Evolutionary conservation across 257 asterid species (phyloP).

Genomic region (Salvia splendens): DNA sequence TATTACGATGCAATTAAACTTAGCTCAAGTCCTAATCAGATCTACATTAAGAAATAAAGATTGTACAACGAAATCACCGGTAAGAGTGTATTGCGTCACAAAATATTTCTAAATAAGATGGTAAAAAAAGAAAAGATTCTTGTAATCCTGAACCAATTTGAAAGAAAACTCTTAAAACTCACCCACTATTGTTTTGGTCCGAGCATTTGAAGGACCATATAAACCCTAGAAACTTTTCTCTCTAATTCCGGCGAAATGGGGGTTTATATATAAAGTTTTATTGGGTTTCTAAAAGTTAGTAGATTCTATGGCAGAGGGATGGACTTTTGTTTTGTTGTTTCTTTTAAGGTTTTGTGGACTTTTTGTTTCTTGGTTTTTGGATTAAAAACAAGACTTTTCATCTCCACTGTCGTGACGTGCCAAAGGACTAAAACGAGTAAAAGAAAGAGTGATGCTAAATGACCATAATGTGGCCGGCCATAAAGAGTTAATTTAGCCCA

Average conservation of each 20-base stretch:
- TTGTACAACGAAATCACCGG: slow-evolving; percentile 10
- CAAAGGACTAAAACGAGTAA: slow-evolving; percentile 31
- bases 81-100: slow-evolving; percentile 14
- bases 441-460: too few species aligned
- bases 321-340: slow-evolving; percentile 32
- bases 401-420: slow-evolving; percentile 43
- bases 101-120: slow-evolving; percentile 6
- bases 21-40: slow-evolving; percentile 7
- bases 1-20: too few species aligned
- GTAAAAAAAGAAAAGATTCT: background rate
- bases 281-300: slow-evolving; percentile 36
- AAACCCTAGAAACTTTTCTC: slow-evolving; percentile 41
- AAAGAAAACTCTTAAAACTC: slow-evolving; percentile 24
- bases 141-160: background rate
- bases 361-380: slow-evolving; percentile 25
- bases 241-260: slow-evolving; percentile 23
- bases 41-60: slow-evolving; percentile 24
- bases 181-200: slow-evolving; percentile 30
- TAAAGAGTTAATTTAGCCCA: too few species aligned
- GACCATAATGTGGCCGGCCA: too few species aligned
- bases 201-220: slow-evolving; percentile 33
- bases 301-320: slow-evolving; percentile 47
- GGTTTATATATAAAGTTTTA: slow-evolving; percentile 1
- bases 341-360: slow-evolving; percentile 27
- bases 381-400: slow-evolving; percentile 34